These are phyloP conservation scores for Camellia sinensis DNA, from an alignment of 148 eudicot genomes.

Conservation along the genomic window DNA sequence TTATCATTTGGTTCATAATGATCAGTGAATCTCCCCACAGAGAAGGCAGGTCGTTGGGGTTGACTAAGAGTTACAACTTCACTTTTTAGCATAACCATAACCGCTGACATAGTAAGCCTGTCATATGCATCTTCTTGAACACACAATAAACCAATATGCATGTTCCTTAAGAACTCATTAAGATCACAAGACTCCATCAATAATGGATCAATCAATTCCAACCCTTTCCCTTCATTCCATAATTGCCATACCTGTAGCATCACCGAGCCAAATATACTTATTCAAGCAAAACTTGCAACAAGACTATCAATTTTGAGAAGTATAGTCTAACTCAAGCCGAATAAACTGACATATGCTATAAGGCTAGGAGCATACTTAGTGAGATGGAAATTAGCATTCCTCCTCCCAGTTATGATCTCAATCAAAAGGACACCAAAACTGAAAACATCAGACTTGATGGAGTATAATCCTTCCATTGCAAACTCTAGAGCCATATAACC, in stretches of 20 bases:
- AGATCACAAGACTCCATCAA: conserved; percentile 5
- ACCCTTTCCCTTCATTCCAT: conserved; percentile 30
- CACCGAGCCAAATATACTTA: too few relatives aligned
- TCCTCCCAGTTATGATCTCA: conserved; percentile 37
- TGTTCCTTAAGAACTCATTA: conserved; percentile 28
- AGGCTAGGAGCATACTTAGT: conserved; percentile 20
- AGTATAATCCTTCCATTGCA: conserved; percentile 38
- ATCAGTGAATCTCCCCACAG: conserved; percentile 18
- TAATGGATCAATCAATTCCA: conserved; percentile 32
- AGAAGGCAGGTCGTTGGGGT: conserved; percentile 36
- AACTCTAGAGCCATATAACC: conserved; percentile 51
- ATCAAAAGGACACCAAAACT: conserved; percentile 42
- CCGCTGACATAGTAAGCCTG: conserved; percentile 36
- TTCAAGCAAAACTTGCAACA: too few relatives aligned
- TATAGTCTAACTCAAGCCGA: too few relatives aligned
- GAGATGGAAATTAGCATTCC: conserved; percentile 22
- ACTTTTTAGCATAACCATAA: conserved; percentile 31
- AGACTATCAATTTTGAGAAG: too few relatives aligned
- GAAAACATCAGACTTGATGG: conserved; percentile 40
- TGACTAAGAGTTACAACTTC: conserved; percentile 22
- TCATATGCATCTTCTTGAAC: conserved; percentile 40
- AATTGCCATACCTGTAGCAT: conserved; percentile 35
- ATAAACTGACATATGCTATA: conserved; percentile 29
- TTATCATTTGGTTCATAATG: conserved; percentile 17
- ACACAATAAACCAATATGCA: conserved; percentile 40